Base-by-base conservation (phyloP, 352 stramenopile species). In the Pythium coloratum region DNA sequence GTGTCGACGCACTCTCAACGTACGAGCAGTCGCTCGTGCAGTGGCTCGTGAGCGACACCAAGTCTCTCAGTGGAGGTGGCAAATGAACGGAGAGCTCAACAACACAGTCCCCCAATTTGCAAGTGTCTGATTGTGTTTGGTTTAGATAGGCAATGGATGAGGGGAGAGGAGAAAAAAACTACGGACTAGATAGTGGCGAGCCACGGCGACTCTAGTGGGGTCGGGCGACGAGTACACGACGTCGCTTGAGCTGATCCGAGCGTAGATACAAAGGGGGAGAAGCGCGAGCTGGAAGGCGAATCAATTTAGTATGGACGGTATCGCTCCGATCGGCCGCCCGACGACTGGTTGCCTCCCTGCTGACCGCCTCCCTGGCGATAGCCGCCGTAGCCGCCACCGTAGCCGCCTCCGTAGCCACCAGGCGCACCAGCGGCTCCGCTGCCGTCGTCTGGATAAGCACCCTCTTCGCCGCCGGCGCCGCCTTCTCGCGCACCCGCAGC, bases 281-380 rank as follows among this genome's bases (percentile, higher is more conserved):
- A 24, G 44, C 44, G n/a, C 44, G 44, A 51, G 44, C 44, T 51
- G 44, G 44, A 51, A 12, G 36, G 14, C 36, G 20, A 51, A 51
- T 51, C 44, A n/a, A 51, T 1, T 89, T 82, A 94, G 74, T 94
- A 94, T 55, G 86, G 86, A 66, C 86, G 86, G 76, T 94, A 94
- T 79, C 86, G 79, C 28, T 94, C 86, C 71, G 86, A 91, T 61
- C 84, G 78, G 33, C 81, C 81, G 47, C 80, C 78, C n/a, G 57
- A 51, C 44, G 57, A 51, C 44, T 51, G 44, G 44, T 10, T 30
- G 44, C 44, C 44, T 9, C 44, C 84, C 40, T 76, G 87, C 71
- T 81, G 81, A 47, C 63, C 69, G 55, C 77, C 71, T n/a, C 82
- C 82, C 67, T 89, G 85, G 56, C 81, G 81, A 57, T 91, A 91